A percentile compares a stretch with the other conserved stretches of the same genome.
Conservation (phyloP, 2,329 filamentous ascomycete species). For the Xylariaceae sp. region DNA sequence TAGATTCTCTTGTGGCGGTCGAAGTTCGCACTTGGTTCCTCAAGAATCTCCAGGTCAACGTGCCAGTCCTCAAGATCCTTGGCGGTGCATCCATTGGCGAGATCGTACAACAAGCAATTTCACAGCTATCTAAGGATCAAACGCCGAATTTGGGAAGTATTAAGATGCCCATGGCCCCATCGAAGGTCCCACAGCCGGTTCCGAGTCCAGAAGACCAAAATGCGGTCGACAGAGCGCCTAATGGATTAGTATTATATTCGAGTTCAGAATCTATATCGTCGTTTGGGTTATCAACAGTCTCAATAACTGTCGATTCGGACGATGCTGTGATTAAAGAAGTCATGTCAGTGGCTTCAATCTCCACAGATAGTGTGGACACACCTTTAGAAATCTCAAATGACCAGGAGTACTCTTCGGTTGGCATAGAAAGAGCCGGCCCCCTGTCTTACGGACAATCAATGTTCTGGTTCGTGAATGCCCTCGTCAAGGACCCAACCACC, state of each 20-base stretch:
- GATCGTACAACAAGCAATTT: not conserved
- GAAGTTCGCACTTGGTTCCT: slow-evolving; percentile 27
- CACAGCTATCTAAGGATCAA: not conserved
- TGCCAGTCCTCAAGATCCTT: slow-evolving; percentile 28
- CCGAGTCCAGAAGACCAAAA: too few relatives aligned
- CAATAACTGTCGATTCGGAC: too few relatives aligned
- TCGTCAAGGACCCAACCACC: slow-evolving; percentile 7
- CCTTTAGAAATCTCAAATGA: not conserved
- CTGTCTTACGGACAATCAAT: slow-evolving; percentile 12
- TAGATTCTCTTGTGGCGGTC: slow-evolving; percentile 27
- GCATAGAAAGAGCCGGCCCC: not conserved
- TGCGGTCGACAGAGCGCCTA: too few relatives aligned
- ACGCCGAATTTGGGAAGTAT: not conserved
- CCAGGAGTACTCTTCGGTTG: not conserved
- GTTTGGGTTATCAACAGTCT: too few relatives aligned
- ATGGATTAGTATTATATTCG: too few relatives aligned
- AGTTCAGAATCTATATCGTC: too few relatives aligned
- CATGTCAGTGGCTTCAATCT: too few relatives aligned
- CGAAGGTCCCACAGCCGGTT: not conserved
- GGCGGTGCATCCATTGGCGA: slow-evolving; percentile 19
- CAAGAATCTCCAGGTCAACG: slow-evolving; percentile 20
- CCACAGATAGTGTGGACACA: not conserved
- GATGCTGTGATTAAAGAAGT: too few relatives aligned
- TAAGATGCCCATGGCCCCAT: not conserved
- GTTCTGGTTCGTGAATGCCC: slow-evolving; percentile 16